Conservation (phyloP, 1,284 basidiomycete species). For the Amylostereum areolatum region DNA sequence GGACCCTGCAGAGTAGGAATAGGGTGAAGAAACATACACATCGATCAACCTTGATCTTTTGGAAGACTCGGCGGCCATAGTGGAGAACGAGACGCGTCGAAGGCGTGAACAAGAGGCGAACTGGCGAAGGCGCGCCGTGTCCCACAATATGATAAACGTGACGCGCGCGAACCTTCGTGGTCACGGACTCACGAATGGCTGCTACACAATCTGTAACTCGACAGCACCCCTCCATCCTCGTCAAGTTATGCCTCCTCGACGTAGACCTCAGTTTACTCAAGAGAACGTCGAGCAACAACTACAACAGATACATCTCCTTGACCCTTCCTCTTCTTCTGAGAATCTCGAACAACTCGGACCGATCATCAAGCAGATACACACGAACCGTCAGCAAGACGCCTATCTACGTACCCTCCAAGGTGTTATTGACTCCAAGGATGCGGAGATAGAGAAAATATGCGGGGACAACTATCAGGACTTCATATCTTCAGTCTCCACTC, state of each 20-base stretch:
- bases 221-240: no score
- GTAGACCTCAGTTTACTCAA: conserved; percentile 69
- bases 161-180: not conserved
- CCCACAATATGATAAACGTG: no score
- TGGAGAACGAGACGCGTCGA: conserved; percentile 4
- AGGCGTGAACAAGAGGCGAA: not conserved
- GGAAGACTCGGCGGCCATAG: conserved; percentile 37
- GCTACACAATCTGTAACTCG: no score
- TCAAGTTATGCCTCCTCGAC: conserved; percentile 59
- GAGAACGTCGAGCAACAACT: conserved; percentile 80
- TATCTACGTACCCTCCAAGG: conserved; percentile 84
- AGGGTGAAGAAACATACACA: conserved; percentile 34
- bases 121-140: no score
- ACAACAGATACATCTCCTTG: conserved; percentile 82
- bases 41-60: conserved; percentile 50
- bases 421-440: conserved; percentile 90
- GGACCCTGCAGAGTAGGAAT: conserved; percentile 2
- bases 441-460: conserved; percentile 95
- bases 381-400: conserved; percentile 84
- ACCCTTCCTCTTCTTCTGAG: conserved; percentile 80
- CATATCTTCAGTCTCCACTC: conserved; percentile 90
- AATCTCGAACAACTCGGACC: conserved; percentile 92
- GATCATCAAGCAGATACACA: conserved; percentile 90
- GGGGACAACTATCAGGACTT: conserved; percentile 97
- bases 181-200: not conserved